Conservation (phyloP, 2,329 filamentous ascomycete genomes). For the Ophiostoma himal-ulmi region DNA sequence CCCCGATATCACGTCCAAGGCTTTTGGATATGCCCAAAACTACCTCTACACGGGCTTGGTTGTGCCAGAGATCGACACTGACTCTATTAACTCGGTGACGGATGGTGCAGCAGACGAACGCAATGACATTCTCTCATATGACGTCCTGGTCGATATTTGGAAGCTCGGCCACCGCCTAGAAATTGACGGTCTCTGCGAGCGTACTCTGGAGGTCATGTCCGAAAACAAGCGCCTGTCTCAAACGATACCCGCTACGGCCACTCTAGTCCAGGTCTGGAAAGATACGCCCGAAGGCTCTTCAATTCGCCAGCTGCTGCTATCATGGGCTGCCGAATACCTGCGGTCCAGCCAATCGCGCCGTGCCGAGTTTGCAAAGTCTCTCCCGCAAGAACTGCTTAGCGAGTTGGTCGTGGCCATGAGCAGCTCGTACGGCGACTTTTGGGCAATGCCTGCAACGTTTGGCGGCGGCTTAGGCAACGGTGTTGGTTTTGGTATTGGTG, state of each 20-base stretch:
- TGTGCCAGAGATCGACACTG: conserved; percentile 30
- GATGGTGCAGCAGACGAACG: conserved; percentile 28
- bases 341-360: conserved; percentile 50
- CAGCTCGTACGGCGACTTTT: conserved; percentile 35
- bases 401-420: conserved; percentile 60
- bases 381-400: conserved; percentile 57
- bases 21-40: conserved; percentile 51
- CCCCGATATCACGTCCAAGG: conserved; percentile 42
- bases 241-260: conserved; percentile 51
- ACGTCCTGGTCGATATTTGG: conserved; percentile 51
- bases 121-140: conserved; percentile 45
- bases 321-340: conserved; percentile 60
- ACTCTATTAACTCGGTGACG: background rate
- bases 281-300: conserved; percentile 56
- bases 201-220: conserved; percentile 52
- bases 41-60: conserved; percentile 50
- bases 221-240: conserved; percentile 49
- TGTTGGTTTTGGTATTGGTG: background rate
- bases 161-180: conserved; percentile 49
- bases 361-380: conserved; percentile 53
- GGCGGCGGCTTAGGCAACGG: background rate
- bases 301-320: conserved; percentile 52
- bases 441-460: conserved; percentile 30
- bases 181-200: conserved; percentile 51
- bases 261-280: conserved; percentile 57